A percentile compares a stretch with the other conserved stretches of the same genome.
Conservation (phyloP, 441 rosid species). For the Metrosideros polymorpha region DNA sequence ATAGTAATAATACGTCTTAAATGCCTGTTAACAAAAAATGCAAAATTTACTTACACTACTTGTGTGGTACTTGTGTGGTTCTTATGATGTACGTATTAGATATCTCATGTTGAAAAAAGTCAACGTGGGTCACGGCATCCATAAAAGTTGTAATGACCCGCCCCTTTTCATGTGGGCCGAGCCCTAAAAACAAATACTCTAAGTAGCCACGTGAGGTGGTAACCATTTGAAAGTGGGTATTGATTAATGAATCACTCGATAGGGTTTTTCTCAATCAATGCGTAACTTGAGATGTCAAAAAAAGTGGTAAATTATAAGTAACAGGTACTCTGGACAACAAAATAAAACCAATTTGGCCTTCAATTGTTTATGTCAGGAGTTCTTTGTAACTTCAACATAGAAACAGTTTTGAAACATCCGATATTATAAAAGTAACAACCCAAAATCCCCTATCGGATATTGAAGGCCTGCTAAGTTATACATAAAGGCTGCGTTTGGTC, state of each 20-base stretch:
- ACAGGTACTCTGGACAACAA: rapidly evolving
- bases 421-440: too few species aligned
- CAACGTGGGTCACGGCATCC: background rate
- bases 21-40: background rate
- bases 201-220: rapidly evolving
- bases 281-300: background rate
- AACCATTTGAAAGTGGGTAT: background rate
- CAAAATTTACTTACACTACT: background rate
- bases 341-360: background rate
- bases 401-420: too few species aligned
- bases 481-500: too few species aligned
- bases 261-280: rapidly evolving
- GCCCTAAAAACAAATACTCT: rapidly evolving
- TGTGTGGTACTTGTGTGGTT: background rate
- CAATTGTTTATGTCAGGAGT: background rate
- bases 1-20: background rate
- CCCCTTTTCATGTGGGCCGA: background rate
- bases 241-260: background rate
- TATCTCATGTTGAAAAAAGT: background rate
- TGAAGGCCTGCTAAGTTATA: too few species aligned
- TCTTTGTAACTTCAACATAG: too few species aligned
- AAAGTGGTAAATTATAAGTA: background rate
- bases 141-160: background rate
- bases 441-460: too few species aligned
- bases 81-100: background rate